phyloP scores from a whole-genome alignment of 495 filamentous ascomycete species.

The Neurospora sp. region DNA sequence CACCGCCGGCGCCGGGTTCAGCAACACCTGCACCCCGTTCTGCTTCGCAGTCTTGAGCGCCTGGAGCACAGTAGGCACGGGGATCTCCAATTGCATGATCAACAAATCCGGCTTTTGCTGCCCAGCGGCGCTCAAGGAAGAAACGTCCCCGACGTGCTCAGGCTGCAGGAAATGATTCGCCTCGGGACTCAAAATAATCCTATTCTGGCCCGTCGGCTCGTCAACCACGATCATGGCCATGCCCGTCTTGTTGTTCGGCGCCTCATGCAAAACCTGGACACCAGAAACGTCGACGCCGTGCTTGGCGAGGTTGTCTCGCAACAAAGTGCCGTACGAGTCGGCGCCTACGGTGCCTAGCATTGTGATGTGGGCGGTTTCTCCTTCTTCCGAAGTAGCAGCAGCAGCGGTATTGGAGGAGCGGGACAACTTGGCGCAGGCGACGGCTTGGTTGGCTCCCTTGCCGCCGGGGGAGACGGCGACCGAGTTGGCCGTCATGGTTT shows the following conservation, averaged over 20 bases:
- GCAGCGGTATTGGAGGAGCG: constrained; percentile 7
- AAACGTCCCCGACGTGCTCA: constrained; percentile 2
- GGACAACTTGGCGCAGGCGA: constrained; percentile 53
- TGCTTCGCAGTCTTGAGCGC: constrained; percentile 46
- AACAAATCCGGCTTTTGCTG: constrained; percentile 52
- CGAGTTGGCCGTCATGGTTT: constrained; percentile 72
- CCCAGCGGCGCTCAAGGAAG: constrained; percentile 11
- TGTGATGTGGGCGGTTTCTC: constrained; percentile 43
- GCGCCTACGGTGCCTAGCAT: constrained; percentile 81
- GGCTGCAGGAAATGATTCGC: constrained; percentile 53
- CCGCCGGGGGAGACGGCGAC: constrained; percentile 78
- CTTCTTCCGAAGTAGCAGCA: too few species aligned
- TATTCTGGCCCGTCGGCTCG: constrained; percentile 66
- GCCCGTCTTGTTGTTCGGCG: constrained; percentile 49
- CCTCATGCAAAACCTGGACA: constrained; percentile 31
- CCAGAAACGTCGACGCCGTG: constrained; percentile 54
- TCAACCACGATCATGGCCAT: constrained; percentile 80
- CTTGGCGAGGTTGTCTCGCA: constrained; percentile 40
- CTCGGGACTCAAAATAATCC: constrained; percentile 71
- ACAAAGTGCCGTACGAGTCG: constrained; percentile 49
- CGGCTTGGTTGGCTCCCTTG: constrained; percentile 94
- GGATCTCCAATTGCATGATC: constrained; percentile 85
- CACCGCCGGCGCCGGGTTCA: constrained; percentile 81
- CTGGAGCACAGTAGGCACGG: constrained; percentile 56
- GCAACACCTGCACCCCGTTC: constrained; percentile 47